Evolutionary conservation across 179 eudicot species (phyloP).

Genomic region (Amaranthus tricolor): DNA sequence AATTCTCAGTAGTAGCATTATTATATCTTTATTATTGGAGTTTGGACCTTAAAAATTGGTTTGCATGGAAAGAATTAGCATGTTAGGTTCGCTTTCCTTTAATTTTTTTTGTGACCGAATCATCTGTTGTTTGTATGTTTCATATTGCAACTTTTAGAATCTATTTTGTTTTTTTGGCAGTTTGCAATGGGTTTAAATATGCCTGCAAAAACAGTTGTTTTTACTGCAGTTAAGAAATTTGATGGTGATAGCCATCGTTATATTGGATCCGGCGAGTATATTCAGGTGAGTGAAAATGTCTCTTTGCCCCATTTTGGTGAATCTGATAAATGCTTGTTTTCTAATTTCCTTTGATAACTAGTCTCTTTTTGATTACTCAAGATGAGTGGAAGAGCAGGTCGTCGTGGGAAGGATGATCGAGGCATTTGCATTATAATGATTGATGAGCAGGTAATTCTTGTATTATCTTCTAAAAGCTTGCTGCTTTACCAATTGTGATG

Average conservation of each 20-base stretch:
- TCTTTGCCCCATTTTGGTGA: constrained; percentile 6
- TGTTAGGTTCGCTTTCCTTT: not conserved
- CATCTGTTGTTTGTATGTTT: not conserved
- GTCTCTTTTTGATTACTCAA: constrained; percentile 22
- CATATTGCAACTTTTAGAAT: not conserved
- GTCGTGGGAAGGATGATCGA: constrained; percentile 99
- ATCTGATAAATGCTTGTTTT: not conserved
- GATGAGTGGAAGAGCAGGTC: constrained; percentile 99
- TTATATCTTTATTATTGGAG: not conserved
- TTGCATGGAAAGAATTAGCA: not conserved
- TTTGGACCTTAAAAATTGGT: not conserved
- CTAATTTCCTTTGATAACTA: not conserved
- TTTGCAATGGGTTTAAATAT: constrained; percentile 99
- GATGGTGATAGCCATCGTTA: constrained; percentile 97
- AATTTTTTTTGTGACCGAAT: constrained; percentile 3
- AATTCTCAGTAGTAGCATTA: not conserved
- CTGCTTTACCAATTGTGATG: not conserved
- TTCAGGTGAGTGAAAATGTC: constrained; percentile 75
- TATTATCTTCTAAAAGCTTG: not conserved
- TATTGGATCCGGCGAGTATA: constrained; percentile 98
- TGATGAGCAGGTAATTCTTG: constrained; percentile 74
- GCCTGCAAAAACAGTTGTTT: constrained; percentile 99
- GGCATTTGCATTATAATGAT: constrained; percentile 98
- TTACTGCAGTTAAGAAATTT: constrained; percentile 92
- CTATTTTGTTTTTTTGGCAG: constrained; percentile 37